Evolutionary conservation across 768 basidiomycete species (phyloP), one percentile per base, ranked within the genome.

Genomic region (Termitomyces bulborhizus): DNA sequence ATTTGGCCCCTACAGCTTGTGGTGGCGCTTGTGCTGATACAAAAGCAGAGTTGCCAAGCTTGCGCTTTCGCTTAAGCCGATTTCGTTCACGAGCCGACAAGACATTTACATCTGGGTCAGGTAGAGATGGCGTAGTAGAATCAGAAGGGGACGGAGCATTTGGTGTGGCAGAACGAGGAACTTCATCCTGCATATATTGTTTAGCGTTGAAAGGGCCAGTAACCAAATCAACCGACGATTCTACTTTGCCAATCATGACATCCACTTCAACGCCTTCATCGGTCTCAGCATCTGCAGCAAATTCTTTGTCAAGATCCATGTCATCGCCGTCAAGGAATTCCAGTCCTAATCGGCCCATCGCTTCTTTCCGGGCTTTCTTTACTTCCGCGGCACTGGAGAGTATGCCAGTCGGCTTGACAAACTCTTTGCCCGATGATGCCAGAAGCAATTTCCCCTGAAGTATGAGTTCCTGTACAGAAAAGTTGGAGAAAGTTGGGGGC

Each of bases 371-470:
- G 2, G 92, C 91, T 54, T 86, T 87, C 66, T 87, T 90, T 4
- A 95, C 88, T 66, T 95, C 93, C 34, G 83, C 79, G 2, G 88
- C 73, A 53, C 80, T 89, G 5, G 86, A 79, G 34, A 88, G 76
- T 48, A 90, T 87, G 12, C 84, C 85, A 3, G 82, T 68, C 2
- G 88, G 88, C 63, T 85, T 90, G 21, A 73, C 67, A 58, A 93
- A 98, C 69, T 99, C 96, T 63, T 93, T 93, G 6, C 96, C 96
- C 0, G 95, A 94, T 2, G 93, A 96, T 1, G 92, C 90, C 2
- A 99, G 78, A 3, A 99, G 80, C 3, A 92, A 80, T 26, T 81
- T 83, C 6, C 86, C 85, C 55, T 85, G 85, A n/a, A 82, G 69
- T 58, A 97, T 80, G 21, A 94, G 75, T 46, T 89, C 84, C 57